These are phyloP conservation scores for Spencermartinsiella europaea DNA, from an alignment of 805 yeast genomes.

Conservation along the genomic window DNA sequence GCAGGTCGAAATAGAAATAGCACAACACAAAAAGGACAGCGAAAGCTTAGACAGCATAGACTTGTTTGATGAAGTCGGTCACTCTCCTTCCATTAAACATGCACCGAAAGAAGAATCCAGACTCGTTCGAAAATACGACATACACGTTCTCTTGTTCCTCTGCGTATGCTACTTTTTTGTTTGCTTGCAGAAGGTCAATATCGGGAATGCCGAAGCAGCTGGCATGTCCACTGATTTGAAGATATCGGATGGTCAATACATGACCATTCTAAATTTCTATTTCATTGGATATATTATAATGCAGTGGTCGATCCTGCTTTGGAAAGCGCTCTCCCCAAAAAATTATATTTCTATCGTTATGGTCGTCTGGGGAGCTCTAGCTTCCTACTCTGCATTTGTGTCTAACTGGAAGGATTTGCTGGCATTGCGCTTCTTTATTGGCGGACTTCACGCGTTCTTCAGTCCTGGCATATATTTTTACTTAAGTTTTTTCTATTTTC, in stretches of 20 bases:
- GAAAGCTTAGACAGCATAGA: not conserved
- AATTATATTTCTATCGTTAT: slow-evolving; percentile 13
- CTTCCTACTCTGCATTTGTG: slow-evolving; percentile 43
- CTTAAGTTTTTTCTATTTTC: slow-evolving; percentile 29
- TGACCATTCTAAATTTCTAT: slow-evolving; percentile 40
- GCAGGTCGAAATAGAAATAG: slow-evolving; percentile 2
- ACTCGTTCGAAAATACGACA: slow-evolving; percentile 37
- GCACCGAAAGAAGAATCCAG: slow-evolving; percentile 14
- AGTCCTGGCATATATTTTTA: slow-evolving; percentile 31
- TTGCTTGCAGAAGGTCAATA: slow-evolving; percentile 46
- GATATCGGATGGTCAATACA: slow-evolving; percentile 39
- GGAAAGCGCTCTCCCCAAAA: slow-evolving; percentile 12
- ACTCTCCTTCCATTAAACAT: not conserved
- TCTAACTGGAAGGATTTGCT: slow-evolving; percentile 39
- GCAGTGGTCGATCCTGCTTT: slow-evolving; percentile 33
- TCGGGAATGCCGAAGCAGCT: slow-evolving; percentile 50
- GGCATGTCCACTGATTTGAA: slow-evolving; percentile 42
- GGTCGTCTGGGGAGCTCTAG: slow-evolving; percentile 13
- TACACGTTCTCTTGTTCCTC: slow-evolving; percentile 41
- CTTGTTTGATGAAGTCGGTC: not conserved
- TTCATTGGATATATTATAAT: slow-evolving; percentile 45
- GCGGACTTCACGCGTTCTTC: slow-evolving; percentile 32
- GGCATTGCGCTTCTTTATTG: slow-evolving; percentile 38
- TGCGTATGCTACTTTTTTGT: slow-evolving; percentile 44
- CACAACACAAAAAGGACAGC: not conserved